Evolutionary conservation across 139 green algal genomes (phyloP).

Genomic region (Chlamydomonas sphaeroides): DNA sequence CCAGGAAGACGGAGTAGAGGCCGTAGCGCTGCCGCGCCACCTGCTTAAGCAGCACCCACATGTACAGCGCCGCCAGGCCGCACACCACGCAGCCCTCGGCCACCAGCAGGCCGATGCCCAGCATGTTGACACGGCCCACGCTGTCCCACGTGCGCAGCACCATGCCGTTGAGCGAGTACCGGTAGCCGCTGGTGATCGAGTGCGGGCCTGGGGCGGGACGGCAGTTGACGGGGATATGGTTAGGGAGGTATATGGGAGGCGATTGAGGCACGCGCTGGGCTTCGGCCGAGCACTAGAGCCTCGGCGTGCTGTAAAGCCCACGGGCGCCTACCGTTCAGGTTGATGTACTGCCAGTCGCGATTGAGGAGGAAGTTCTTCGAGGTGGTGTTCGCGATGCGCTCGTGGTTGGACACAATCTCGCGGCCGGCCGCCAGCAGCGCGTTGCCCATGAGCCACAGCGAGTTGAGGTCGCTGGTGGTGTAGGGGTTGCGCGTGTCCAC

Average conservation of each 20-base stretch:
- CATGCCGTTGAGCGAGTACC: conserved; percentile 43
- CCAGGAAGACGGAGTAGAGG: conserved; percentile 57
- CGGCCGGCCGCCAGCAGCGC: conserved; percentile 1
- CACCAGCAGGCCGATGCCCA: conserved; percentile 46
- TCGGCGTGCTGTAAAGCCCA: too few species aligned
- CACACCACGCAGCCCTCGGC: conserved; percentile 44
- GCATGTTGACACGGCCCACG: conserved; percentile 19
- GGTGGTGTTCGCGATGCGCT: conserved; percentile 34
- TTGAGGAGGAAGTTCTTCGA: conserved; percentile 37
- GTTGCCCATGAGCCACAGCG: conserved; percentile 44
- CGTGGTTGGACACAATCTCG: conserved; percentile 40
- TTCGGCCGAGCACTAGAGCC: too few species aligned
- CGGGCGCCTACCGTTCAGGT: conserved; percentile 13
- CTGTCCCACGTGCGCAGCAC: conserved; percentile 43
- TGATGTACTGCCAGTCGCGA: conserved; percentile 43
- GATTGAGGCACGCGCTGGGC: too few species aligned
- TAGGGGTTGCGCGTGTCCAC: conserved; percentile 36
- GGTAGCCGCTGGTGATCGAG: conserved; percentile 33
- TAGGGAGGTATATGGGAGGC: too few species aligned
- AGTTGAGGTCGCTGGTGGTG: conserved; percentile 11
- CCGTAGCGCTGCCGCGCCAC: conserved; percentile 47
- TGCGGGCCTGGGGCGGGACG: conserved; percentile 30
- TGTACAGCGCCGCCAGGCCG: conserved; percentile 4
- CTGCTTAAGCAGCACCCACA: conserved; percentile 38
- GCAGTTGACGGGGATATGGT: too few species aligned